Base-by-base conservation (phyloP, 1,139 yeast genomes). In the Saccharomyces hybrid region DNA sequence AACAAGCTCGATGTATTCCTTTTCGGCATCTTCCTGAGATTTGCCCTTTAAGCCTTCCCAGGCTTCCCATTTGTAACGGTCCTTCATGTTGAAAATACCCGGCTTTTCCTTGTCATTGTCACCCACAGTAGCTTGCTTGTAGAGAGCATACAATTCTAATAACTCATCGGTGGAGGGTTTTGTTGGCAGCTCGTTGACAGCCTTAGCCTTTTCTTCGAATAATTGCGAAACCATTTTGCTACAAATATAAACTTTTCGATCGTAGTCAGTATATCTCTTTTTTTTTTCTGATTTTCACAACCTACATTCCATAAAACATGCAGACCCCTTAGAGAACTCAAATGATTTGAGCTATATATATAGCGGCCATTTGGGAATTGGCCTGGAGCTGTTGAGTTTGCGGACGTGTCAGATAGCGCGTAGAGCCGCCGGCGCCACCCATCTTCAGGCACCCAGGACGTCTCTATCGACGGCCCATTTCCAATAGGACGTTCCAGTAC, bases 1-100 rank as follows among this genome's bases (percentile, higher is more conserved):
- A 59, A 85, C 97, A 51, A 86, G 75, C 44, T 72, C 86, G 69
- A 90, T 88, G 78, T 89, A 73, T 60, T 88, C 78, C 67, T 80
- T 64, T 78, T 91, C 98, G 59, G 99, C 99, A 32, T 90, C 97
- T 64, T 84, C 96, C 74, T 86, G 88, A 53, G 89, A 74, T 57
- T 80, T 81, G 55, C 98, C 99, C 77, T 88, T 86, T 67, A 85
- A 77, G 65, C 84, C 84, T 68, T 84, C 86, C 99, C 99, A 93
- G 16, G 97, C 81, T 72, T 89, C 91, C 98, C 98, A 93, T 81
- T 93, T 93, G 82, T 88, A 88, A 76, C 93, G 91, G 65, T 93
- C 97, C 78, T 87, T 88, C 76, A 93, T 80, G 76, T 91, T 96
- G 73, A 91, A 88, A 60, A 88, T 75, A 60, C 97, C 95, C 55